Evolutionary conservation across 2,329 filamentous ascomycete species (phyloP).

Genomic region (Colletotrichum sp.): DNA sequence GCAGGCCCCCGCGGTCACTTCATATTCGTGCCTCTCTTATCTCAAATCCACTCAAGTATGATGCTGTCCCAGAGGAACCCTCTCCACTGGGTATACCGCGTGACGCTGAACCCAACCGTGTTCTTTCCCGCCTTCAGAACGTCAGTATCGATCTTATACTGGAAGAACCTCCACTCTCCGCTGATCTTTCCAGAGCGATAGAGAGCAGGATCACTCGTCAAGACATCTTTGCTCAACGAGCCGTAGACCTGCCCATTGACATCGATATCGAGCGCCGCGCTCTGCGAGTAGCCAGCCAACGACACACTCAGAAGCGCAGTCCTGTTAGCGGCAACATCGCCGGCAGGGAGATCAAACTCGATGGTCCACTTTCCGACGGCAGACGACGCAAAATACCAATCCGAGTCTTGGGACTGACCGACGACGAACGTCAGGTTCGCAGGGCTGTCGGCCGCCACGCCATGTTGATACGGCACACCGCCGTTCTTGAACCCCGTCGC

Average conservation of each 20-base stretch:
- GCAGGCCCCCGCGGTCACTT: background rate
- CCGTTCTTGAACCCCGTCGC: constrained; percentile 45
- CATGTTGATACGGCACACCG: constrained; percentile 43
- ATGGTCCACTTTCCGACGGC: constrained; percentile 32
- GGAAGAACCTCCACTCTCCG: constrained; percentile 19
- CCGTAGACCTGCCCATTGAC: constrained; percentile 11
- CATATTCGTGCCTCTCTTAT: background rate
- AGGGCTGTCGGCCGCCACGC: constrained; percentile 42
- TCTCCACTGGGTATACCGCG: constrained; percentile 15
- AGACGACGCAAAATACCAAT: constrained; percentile 52
- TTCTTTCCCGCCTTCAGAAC: constrained; percentile 6
- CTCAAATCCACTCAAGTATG: constrained; percentile 12
- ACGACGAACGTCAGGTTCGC: constrained; percentile 47
- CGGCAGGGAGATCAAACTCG: constrained; percentile 20
- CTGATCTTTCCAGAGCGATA: constrained; percentile 17
- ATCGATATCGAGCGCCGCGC: constrained; percentile 3
- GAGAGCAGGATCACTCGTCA: constrained; percentile 15
- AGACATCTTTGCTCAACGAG: constrained; percentile 6
- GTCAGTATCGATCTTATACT: constrained; percentile 9
- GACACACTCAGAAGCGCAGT: constrained; percentile 39
- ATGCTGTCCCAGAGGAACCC: constrained; percentile 20
- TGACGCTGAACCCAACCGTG: constrained; percentile 5
- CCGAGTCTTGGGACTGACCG: constrained; percentile 33
- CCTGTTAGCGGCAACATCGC: constrained; percentile 4
- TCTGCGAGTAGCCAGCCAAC: constrained; percentile 41